phyloP scores from a whole-genome alignment of 73 alveolate genomes.

The Paramecium tetraurelia region DNA sequence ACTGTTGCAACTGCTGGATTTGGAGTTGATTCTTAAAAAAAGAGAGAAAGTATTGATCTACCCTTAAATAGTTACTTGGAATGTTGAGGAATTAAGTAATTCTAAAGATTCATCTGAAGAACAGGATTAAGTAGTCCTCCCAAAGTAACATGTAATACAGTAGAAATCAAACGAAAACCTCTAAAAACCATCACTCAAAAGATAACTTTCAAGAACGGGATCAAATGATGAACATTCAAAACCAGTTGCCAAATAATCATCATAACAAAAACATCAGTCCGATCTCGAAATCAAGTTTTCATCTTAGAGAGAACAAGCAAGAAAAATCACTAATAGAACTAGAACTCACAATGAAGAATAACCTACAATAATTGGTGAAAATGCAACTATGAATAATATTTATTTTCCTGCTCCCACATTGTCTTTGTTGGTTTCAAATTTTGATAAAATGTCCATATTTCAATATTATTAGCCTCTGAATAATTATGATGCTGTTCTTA shows the following conservation, averaged over 20 bases:
- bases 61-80: neutral
- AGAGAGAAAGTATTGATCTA: neutral
- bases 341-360: neutral
- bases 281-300: neutral
- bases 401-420: neutral
- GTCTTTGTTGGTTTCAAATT: neutral
- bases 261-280: neutral
- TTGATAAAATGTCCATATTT: neutral
- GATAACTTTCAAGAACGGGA: neutral
- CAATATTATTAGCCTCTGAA: neutral
- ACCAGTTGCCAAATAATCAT: neutral
- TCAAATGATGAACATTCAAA: neutral
- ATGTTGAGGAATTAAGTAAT: neutral
- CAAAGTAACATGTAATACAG: neutral
- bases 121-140: neutral
- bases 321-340: neutral
- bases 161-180: neutral
- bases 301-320: neutral
- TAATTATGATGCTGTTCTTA: neutral
- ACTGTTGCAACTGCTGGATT: neutral
- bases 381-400: neutral
- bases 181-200: neutral
- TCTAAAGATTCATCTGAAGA: neutral
- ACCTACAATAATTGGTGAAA: neutral
- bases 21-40: neutral